Percentiles rank a stretch among this genome's conserved stretches.
phyloP scores from a whole-genome alignment of 805 yeast genomes.

The Diddensiella santjacobensis region DNA sequence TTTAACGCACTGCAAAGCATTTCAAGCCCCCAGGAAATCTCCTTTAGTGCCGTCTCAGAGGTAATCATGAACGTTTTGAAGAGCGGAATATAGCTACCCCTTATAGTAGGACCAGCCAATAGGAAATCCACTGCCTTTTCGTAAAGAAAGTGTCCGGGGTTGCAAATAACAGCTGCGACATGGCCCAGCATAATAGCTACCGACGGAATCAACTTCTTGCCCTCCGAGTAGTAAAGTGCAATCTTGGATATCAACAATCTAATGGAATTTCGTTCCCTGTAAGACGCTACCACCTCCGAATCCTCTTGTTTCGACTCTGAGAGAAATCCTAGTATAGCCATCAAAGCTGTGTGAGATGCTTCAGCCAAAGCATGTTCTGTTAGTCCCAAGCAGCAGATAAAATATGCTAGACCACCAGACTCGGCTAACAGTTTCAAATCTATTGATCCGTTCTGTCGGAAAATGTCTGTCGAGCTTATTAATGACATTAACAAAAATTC shows the following conservation, averaged over 20 bases:
- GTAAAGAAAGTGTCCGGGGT: constrained; percentile 72
- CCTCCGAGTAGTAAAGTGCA: constrained; percentile 7
- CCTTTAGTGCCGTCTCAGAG: constrained; percentile 41
- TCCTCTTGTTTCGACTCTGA: neutral
- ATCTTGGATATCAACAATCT: constrained; percentile 33
- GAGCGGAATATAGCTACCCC: constrained; percentile 44
- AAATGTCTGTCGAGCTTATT: constrained; percentile 48
- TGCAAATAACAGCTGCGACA: constrained; percentile 52
- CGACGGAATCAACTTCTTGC: constrained; percentile 39
- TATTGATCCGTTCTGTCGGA: constrained; percentile 34
- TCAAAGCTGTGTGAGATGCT: neutral
- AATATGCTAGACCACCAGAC: constrained; percentile 49
- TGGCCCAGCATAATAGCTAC: constrained; percentile 55
- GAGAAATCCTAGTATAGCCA: neutral
- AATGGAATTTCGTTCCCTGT: constrained; percentile 55
- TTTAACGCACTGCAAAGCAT: constrained; percentile 47
- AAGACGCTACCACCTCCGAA: constrained; percentile 38
- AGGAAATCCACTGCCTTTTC: constrained; percentile 69
- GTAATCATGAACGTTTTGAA: constrained; percentile 19
- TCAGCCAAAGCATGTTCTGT: neutral
- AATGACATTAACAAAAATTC: constrained; percentile 62
- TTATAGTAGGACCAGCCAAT: constrained; percentile 48
- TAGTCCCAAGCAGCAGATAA: constrained; percentile 32
- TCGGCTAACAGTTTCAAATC: constrained; percentile 57
- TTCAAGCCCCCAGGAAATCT: constrained; percentile 63